These are phyloP conservation scores for Baorangia bicolor DNA, from an alignment of 768 basidiomycete genomes.

Conservation along the genomic window DNA sequence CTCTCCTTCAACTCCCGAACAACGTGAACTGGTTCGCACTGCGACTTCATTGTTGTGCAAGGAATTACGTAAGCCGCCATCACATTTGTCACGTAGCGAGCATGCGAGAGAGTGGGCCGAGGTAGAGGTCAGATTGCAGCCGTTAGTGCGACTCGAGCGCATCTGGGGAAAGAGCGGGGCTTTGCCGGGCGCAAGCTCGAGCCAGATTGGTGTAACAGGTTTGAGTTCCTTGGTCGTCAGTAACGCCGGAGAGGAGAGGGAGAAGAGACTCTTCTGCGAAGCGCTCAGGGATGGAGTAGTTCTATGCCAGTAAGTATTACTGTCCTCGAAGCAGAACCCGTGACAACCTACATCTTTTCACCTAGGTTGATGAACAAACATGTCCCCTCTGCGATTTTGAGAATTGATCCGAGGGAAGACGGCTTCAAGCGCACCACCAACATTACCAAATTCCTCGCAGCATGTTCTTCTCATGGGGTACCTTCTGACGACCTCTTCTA, in stretches of 20 bases:
- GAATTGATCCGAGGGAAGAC: conserved; percentile 66
- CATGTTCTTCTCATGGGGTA: conserved; percentile 67
- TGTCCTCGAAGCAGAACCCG: conserved; percentile 5
- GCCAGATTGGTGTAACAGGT: conserved; percentile 34
- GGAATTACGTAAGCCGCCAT: conserved; percentile 62
- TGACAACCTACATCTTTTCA: conserved; percentile 3
- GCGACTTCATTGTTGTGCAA: conserved; percentile 65
- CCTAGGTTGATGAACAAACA: conserved; percentile 78
- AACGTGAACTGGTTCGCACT: conserved; percentile 65
- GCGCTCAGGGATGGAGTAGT: conserved; percentile 82
- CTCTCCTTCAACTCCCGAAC: conserved; percentile 50
- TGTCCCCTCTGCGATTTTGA: conserved; percentile 55
- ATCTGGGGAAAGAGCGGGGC: conserved; percentile 71
- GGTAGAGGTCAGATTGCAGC: conserved; percentile 64
- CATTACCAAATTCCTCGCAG: conserved; percentile 74
- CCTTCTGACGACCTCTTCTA: conserved; percentile 63
- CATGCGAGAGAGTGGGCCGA: conserved; percentile 67
- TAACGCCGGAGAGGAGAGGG: conserved; percentile 68
- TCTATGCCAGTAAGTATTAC: conserved; percentile 77
- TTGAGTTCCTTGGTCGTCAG: conserved; percentile 38
- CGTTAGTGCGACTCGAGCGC: conserved; percentile 66
- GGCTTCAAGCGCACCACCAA: conserved; percentile 67
- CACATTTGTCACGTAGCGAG: conserved; percentile 50
- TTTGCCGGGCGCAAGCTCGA: conserved; percentile 41
- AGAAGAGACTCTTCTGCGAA: conserved; percentile 70